Evolutionary conservation across 2,329 filamentous ascomycete species (phyloP), one percentile per base, ranked within the genome.

Genomic region (Fusarium duplospermum): DNA sequence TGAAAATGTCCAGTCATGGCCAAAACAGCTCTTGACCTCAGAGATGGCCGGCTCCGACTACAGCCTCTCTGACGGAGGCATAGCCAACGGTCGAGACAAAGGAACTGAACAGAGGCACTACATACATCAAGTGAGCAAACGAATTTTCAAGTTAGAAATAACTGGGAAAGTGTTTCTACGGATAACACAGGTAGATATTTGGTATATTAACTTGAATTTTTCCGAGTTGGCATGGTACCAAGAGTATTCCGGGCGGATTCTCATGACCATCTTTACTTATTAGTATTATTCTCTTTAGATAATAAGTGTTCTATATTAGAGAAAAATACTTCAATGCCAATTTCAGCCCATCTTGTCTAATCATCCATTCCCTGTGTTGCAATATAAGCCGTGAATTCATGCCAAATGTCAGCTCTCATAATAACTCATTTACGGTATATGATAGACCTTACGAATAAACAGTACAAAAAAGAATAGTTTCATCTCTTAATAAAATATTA

Each of bases 401-500:
- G 22, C 24, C 22, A 10, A 6, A 6, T 18, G 18, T 10, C 13
- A 14, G 20, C 7, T 10, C 13, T 22, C 22, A 24, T 3, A 9
- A 14, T 16, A 24, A 4, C 20, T 8, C 22, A 10, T 14, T 10
- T 9, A 16, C 2, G 2, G 20, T 5, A 47, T 4, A 45, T 6
- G 6, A 22, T 13, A 14, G 2, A 16, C 20, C 40, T 45, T 20
- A 24, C 4, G 20, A 24, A 45, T 47, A 13, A 16, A 47, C 10
- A 16, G 14, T 16, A 24, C 2, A 9, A 24, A 0, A 16, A 24
- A 24, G n/a, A n/a, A n/a, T 4, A 24, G 14, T 47, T 7, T 1
- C 2, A 24, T 24, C 10, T 18, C 14, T 24, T 18, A 7, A 1
- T 2, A 10, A 2, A 24, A 5, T 1, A 22, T 16, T 2, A 1